These are phyloP conservation scores for Setaria italica DNA, from an alignment of 202 grass and related monocot genomes.

Conservation along the genomic window DNA sequence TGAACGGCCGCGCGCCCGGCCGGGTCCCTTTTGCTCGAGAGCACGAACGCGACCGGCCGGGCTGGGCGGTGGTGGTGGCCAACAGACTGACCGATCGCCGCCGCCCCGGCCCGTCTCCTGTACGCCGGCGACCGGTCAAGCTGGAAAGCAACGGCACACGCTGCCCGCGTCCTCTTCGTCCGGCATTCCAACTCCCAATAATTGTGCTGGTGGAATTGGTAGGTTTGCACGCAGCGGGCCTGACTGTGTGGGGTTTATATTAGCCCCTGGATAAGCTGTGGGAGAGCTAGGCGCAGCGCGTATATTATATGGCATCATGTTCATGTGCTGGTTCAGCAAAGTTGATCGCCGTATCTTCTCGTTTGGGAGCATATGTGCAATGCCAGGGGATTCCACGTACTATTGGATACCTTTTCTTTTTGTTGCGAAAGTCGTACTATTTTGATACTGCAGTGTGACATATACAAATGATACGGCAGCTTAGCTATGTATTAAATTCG, in stretches of 20 bases:
- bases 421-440: too few relatives aligned
- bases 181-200: not conserved
- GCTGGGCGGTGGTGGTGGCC: not conserved
- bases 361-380: not conserved
- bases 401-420: not conserved
- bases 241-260: not conserved
- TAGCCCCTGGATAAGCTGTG: not conserved
- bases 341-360: constrained; percentile 13
- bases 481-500: not conserved
- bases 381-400: not conserved
- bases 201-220: not conserved
- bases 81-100: not conserved
- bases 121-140: not conserved
- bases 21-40: not conserved
- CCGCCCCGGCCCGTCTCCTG: not conserved
- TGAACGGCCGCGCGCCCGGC: not conserved
- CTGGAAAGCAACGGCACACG: constrained; percentile 24
- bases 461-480: too few relatives aligned
- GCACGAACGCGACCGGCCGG: not conserved
- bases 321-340: constrained; percentile 5
- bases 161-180: not conserved
- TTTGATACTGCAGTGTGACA: too few relatives aligned
- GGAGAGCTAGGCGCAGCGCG: not conserved
- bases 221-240: not conserved
- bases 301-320: not conserved